A percentile compares a stretch with the other conserved stretches of the same genome.
Evolutionary conservation across 1,284 basidiomycete species (phyloP).

Genomic region (Filobasidium uniguttulatum): DNA sequence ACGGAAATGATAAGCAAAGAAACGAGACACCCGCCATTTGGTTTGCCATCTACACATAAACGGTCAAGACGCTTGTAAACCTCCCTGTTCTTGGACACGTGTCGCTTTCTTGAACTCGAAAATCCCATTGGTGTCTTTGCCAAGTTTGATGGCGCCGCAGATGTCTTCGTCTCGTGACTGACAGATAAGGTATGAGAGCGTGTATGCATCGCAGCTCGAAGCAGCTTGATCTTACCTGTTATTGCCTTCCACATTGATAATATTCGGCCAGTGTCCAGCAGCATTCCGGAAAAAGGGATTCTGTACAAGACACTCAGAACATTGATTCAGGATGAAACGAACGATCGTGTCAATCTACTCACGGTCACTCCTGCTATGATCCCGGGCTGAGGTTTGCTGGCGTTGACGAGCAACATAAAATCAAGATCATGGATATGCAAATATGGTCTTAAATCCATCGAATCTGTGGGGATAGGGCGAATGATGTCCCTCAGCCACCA

Average conservation of each 20-base stretch:
- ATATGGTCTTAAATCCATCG: slow-evolving; percentile 75
- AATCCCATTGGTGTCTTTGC: slow-evolving; percentile 54
- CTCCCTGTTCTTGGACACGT: slow-evolving; percentile 67
- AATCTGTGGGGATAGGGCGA: slow-evolving; percentile 70
- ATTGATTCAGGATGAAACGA: not conserved
- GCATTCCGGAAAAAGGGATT: slow-evolving; percentile 86
- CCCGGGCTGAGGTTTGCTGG: slow-evolving; percentile 69
- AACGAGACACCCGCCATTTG: slow-evolving; percentile 24
- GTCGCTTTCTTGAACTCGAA: slow-evolving; percentile 62
- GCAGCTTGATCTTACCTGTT: not conserved
- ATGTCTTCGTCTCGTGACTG: not conserved
- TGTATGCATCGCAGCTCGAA: not conserved
- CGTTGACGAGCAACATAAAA: slow-evolving; percentile 59
- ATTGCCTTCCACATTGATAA: slow-evolving; percentile 33
- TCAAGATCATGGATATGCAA: slow-evolving; percentile 92
- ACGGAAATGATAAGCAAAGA: not conserved
- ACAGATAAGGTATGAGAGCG: not conserved
- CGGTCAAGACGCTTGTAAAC: slow-evolving; percentile 43
- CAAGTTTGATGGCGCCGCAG: not conserved
- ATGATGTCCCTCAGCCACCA: slow-evolving; percentile 85
- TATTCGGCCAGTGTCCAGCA: slow-evolving; percentile 85
- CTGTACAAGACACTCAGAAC: slow-evolving; percentile 3
- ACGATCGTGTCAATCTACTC: slow-evolving; percentile 14
- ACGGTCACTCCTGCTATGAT: slow-evolving; percentile 72
- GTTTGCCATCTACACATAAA: slow-evolving; percentile 28